phyloP scores from a whole-genome alignment of 2,329 filamentous ascomycete species.

The Phaeosphaeria sp. region DNA sequence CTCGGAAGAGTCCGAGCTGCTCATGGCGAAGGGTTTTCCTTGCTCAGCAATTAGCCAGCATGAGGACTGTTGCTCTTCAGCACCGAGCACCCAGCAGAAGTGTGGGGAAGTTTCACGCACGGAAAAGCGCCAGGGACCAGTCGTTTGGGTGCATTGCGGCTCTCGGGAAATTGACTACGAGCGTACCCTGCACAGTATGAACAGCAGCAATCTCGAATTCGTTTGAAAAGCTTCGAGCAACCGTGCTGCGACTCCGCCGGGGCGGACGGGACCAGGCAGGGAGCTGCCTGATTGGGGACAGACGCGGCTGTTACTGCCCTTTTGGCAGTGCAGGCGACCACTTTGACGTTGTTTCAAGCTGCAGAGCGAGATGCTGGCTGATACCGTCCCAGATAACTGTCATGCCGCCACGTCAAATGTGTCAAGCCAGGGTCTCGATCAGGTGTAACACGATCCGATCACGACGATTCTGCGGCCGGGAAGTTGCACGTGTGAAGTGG shows the following conservation, averaged over 20 bases:
- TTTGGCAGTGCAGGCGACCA: slow-evolving; percentile 28
- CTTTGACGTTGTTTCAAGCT: slow-evolving; percentile 35
- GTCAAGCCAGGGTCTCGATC: slow-evolving; percentile 20
- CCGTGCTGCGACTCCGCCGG: slow-evolving; percentile 34
- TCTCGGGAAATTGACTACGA: slow-evolving; percentile 37
- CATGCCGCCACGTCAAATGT: slow-evolving; percentile 21
- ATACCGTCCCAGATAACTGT: slow-evolving; percentile 16
- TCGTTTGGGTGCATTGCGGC: slow-evolving; percentile 34
- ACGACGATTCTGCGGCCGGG: not conserved
- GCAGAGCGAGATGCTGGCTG: slow-evolving; percentile 11
- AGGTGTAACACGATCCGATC: slow-evolving; percentile 10
- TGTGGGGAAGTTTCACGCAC: slow-evolving; percentile 44
- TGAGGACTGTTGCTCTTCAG: slow-evolving; percentile 25
- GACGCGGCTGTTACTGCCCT: slow-evolving; percentile 27
- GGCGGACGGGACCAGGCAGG: slow-evolving; percentile 7
- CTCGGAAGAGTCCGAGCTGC: slow-evolving; percentile 28
- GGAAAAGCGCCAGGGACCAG: slow-evolving; percentile 41
- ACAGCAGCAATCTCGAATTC: slow-evolving; percentile 41
- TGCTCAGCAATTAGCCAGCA: slow-evolving; percentile 30
- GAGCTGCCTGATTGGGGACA: slow-evolving; percentile 38
- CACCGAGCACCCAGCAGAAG: slow-evolving; percentile 28
- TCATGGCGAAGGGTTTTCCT: slow-evolving; percentile 25
- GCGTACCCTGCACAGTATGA: slow-evolving; percentile 21
- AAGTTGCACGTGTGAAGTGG: slow-evolving; percentile 12
- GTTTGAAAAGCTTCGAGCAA: slow-evolving; percentile 28